Conservation (phyloP, 768 basidiomycete genomes). For the Melanogaster broomeanus region DNA sequence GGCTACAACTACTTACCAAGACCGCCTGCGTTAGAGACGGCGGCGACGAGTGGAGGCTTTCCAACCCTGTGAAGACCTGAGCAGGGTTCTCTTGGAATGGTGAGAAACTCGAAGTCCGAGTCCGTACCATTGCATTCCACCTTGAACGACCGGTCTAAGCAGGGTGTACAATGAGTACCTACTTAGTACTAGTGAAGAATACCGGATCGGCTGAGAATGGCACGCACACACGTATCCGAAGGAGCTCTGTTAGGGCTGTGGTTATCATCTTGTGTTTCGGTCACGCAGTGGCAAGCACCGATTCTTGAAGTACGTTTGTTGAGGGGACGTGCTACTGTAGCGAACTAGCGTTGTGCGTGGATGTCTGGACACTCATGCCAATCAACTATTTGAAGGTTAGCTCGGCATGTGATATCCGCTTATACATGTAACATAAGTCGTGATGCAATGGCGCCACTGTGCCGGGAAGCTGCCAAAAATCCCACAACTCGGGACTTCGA, state of each 20-base stretch:
- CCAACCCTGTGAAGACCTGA: conserved; percentile 62
- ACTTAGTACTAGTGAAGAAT: not conserved
- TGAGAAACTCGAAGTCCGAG: not conserved
- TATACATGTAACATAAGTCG: too few species aligned
- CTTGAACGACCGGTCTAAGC: conserved; percentile 76
- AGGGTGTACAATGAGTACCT: not conserved
- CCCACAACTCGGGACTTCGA: too few species aligned
- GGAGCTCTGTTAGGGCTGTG: conserved; percentile 63
- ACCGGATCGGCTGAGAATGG: not conserved
- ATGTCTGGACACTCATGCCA: too few species aligned
- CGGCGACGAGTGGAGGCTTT: conserved; percentile 68
- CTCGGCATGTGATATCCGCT: too few species aligned
- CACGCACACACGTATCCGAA: conserved; percentile 66
- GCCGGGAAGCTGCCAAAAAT: too few species aligned
- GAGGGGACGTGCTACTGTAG: too few species aligned
- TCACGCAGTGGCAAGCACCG: too few species aligned
- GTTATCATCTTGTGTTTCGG: conserved; percentile 43
- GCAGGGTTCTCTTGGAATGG: not conserved
- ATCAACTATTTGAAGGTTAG: too few species aligned
- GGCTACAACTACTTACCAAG: conserved; percentile 49
- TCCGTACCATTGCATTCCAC: conserved; percentile 86
- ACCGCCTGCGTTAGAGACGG: conserved; percentile 82
- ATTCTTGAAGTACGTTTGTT: too few species aligned
- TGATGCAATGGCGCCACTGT: too few species aligned
- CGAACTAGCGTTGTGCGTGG: too few species aligned